These are phyloP conservation scores for Hygrocybe punicea DNA, from an alignment of 768 basidiomycete genomes.

Conservation along the genomic window DNA sequence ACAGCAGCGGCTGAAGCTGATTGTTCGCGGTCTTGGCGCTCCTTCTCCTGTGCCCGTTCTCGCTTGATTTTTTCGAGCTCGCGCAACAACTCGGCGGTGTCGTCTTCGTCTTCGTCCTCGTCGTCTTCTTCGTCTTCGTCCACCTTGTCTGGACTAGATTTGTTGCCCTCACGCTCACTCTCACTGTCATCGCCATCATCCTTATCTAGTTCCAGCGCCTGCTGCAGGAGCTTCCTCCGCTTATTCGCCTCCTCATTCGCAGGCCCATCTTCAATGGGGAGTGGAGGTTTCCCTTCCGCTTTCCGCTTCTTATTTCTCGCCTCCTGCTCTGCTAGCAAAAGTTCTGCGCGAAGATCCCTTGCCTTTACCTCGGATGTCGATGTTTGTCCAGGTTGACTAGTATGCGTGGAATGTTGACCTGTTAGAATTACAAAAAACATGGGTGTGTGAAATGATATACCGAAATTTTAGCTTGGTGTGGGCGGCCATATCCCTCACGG, in stretches of 20 bases:
- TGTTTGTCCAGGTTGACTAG: slow-evolving; percentile 87
- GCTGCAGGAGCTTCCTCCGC: slow-evolving; percentile 81
- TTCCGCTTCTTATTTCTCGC: slow-evolving; percentile 89
- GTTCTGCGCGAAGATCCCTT: slow-evolving; percentile 77
- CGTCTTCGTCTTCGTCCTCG: slow-evolving; percentile 59
- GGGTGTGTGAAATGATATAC: slow-evolving; percentile 36
- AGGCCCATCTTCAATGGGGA: slow-evolving; percentile 42
- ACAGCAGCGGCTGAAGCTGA: slow-evolving; percentile 55
- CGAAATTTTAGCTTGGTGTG: slow-evolving; percentile 99
- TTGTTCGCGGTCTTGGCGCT: slow-evolving; percentile 72
- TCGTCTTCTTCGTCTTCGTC: slow-evolving; percentile 33
- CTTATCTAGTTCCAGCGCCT: slow-evolving; percentile 82
- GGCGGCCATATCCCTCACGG: slow-evolving; percentile 88
- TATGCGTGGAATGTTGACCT: not conserved
- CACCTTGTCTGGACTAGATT: slow-evolving; percentile 33
- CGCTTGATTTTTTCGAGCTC: slow-evolving; percentile 99
- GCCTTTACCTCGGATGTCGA: slow-evolving; percentile 71
- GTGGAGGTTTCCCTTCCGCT: slow-evolving; percentile 67
- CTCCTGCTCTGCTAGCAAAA: slow-evolving; percentile 82
- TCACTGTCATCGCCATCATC: slow-evolving; percentile 82
- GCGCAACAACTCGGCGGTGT: slow-evolving; percentile 88
- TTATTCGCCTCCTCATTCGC: slow-evolving; percentile 67
- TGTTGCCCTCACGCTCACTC: slow-evolving; percentile 31
- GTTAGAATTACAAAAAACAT: not conserved
- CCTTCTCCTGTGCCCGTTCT: slow-evolving; percentile 92